These are phyloP conservation scores for Rhizoclosmatium globosum DNA, from an alignment of 192 early-diverging fungal species.

Conservation along the genomic window DNA sequence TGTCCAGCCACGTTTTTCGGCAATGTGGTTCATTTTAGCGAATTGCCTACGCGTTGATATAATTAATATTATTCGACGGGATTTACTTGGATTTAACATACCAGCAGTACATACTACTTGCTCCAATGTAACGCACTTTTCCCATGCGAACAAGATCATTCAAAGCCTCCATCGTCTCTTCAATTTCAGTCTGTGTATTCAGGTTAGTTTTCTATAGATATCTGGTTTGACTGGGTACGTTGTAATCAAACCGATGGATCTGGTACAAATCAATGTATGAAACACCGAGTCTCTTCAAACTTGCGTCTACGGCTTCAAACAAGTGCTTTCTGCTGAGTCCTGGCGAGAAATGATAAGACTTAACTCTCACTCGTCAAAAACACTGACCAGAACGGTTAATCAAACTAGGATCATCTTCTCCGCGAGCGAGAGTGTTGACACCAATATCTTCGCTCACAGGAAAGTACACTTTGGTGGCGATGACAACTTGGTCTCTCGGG, in stretches of 20 bases:
- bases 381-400: slow-evolving; percentile 28
- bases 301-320: slow-evolving; percentile 59
- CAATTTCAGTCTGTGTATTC: slow-evolving; percentile 55
- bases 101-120: slow-evolving; percentile 52
- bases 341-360: slow-evolving; percentile 40
- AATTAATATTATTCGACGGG: not conserved
- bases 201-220: not conserved
- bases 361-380: slow-evolving; percentile 26
- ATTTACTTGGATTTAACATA: not conserved
- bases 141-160: slow-evolving; percentile 71
- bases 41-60: slow-evolving; percentile 55
- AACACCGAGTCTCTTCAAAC: slow-evolving; percentile 60
- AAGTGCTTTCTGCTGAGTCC: slow-evolving; percentile 51
- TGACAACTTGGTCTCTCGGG: slow-evolving; percentile 62
- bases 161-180: slow-evolving; percentile 76
- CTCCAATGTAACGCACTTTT: slow-evolving; percentile 67
- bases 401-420: slow-evolving; percentile 25
- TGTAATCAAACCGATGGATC: slow-evolving; percentile 53
- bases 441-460: slow-evolving; percentile 27
- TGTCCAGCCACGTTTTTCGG: slow-evolving; percentile 60
- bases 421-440: slow-evolving; percentile 30
- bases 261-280: slow-evolving; percentile 66
- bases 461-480: slow-evolving; percentile 60
- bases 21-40: slow-evolving; percentile 53
- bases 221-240: slow-evolving; percentile 38